These are phyloP conservation scores for Scedosporium aurantiacum DNA, from an alignment of 2,329 filamentous ascomycete genomes.

Conservation along the genomic window DNA sequence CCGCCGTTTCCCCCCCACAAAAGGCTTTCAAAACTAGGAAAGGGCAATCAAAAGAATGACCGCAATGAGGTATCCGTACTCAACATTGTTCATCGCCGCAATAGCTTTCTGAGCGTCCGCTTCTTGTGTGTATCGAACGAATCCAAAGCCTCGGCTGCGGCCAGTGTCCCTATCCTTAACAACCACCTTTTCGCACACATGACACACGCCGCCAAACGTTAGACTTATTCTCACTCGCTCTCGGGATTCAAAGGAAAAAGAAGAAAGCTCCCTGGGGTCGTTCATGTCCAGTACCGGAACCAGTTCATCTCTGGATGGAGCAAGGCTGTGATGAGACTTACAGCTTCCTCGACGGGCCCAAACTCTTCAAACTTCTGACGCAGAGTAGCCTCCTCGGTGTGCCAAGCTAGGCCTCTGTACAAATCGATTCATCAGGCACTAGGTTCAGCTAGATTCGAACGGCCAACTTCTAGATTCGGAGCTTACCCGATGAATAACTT, in stretches of 20 bases:
- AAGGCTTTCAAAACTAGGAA: conserved; percentile 9
- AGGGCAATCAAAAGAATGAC: conserved; percentile 6
- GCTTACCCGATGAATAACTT: conserved; percentile 92
- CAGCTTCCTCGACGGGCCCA: conserved; percentile 85
- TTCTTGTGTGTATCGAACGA: conserved; percentile 78
- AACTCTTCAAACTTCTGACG: conserved; percentile 89
- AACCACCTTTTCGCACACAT: conserved; percentile 55
- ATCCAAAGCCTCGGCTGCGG: conserved; percentile 93
- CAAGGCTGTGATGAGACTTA: conserved; percentile 39
- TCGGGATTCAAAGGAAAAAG: background rate
- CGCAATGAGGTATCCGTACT: conserved; percentile 46
- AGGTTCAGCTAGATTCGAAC: background rate
- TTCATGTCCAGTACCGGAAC: background rate
- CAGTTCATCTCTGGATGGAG: background rate
- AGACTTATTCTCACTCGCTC: background rate
- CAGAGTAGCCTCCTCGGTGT: conserved; percentile 82
- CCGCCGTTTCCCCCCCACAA: background rate
- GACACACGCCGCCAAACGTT: conserved; percentile 8
- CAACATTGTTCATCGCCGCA: conserved; percentile 71
- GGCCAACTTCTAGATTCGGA: background rate
- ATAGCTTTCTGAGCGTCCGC: conserved; percentile 69
- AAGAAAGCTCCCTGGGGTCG: background rate
- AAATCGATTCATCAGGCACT: background rate
- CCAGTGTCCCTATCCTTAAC: conserved; percentile 96
- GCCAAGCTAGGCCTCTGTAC: conserved; percentile 87